A percentile compares a stretch with the other conserved stretches of the same genome.
phyloP scores from a whole-genome alignment of 2,329 filamentous ascomycete genomes.

The Microsporum canis region DNA sequence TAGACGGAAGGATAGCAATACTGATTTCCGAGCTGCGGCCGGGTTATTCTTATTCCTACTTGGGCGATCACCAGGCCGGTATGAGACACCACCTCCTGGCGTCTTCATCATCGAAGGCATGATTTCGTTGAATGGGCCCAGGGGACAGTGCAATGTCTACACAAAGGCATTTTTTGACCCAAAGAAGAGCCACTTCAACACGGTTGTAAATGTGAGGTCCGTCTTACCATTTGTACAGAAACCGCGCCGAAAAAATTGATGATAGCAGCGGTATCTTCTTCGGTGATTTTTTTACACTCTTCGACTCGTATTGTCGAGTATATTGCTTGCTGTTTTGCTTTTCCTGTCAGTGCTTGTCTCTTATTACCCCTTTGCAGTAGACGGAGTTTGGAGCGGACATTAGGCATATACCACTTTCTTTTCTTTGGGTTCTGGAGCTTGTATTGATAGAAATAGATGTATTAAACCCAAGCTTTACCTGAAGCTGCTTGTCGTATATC shows the following conservation, averaged over 20 bases:
- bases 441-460: neutral
- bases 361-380: neutral
- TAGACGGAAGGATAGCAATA: neutral
- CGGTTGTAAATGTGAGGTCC: neutral
- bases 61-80: neutral
- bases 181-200: neutral
- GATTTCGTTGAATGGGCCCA: constrained; percentile 4
- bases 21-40: neutral
- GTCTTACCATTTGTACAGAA: neutral
- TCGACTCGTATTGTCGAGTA: neutral
- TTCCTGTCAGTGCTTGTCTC: neutral
- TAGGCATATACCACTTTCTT: neutral
- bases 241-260: neutral
- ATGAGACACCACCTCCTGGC: neutral
- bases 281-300: neutral
- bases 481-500: too few relatives aligned
- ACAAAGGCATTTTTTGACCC: constrained; percentile 4
- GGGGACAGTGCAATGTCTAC: constrained; percentile 7
- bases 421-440: neutral
- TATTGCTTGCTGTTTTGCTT: neutral
- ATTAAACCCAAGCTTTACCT: neutral
- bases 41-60: neutral
- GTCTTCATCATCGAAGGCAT: constrained; percentile 7
- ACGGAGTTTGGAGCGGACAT: constrained; percentile 1
- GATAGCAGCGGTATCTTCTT: neutral